phyloP scores from a whole-genome alignment of 1,284 basidiomycete genomes.

The Golubevia pallescens region DNA sequence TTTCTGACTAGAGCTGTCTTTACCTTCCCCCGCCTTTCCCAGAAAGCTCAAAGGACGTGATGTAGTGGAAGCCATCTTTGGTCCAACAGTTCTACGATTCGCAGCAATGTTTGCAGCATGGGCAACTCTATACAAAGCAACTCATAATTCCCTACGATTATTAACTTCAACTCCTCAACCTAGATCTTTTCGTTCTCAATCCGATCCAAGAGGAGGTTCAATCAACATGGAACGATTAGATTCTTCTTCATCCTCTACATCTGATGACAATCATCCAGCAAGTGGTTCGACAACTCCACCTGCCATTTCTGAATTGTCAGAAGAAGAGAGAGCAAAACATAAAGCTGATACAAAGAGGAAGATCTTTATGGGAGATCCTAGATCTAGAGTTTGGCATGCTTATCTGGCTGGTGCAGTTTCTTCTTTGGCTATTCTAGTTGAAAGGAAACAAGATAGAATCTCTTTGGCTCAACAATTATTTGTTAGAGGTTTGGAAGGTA shows the following conservation, averaged over 20 bases:
- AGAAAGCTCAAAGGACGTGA: slow-evolving; percentile 21
- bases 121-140: slow-evolving; percentile 57
- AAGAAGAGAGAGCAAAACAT: no score
- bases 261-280: no score
- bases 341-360: no score
- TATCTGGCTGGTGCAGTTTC: slow-evolving; percentile 83
- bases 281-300: no score
- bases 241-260: no score
- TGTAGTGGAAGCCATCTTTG: slow-evolving; percentile 32
- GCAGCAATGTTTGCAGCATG: slow-evolving; percentile 51
- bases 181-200: background rate
- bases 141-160: slow-evolving; percentile 53
- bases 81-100: slow-evolving; percentile 47
- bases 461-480: slow-evolving; percentile 89
- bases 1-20: no score
- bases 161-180: slow-evolving; percentile 36
- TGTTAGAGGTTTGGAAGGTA: slow-evolving; percentile 84
- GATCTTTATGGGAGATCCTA: no score
- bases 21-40: background rate
- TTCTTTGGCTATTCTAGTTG: slow-evolving; percentile 80
- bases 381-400: slow-evolving; percentile 77
- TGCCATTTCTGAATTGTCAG: no score
- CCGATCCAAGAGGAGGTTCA: no score
- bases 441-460: slow-evolving; percentile 74
- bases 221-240: no score